Evolutionary conservation across 2,329 filamentous ascomycete genomes (phyloP), one percentile per base, ranked within the genome.

Genomic region (Claviceps citrina): DNA sequence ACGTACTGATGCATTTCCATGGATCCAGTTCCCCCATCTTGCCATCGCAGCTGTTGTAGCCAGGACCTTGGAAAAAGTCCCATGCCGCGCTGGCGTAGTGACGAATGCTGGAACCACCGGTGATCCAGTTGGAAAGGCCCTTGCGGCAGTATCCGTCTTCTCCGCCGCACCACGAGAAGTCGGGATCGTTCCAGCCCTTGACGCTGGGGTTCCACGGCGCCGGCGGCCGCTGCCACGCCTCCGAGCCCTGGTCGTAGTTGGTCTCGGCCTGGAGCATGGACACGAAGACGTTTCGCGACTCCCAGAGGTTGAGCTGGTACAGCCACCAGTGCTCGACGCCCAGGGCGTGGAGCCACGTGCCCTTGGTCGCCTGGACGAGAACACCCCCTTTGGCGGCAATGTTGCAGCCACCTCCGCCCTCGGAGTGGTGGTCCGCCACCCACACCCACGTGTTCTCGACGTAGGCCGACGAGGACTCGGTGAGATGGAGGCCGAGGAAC

Each of bases 321-420:
- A 76, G 54, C 52, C 66, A 66, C 55, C 66, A 67, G 52, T 77
- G 72, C 57, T 77, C 73, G 31, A 61, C 67, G 2, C 71, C 67
- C 34, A 54, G 24, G 3, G 47, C 52, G 31, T 52, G 48, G 20
- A 76, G 55, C 71, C 71, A 76, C n/a, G 64, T 68, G 2, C 66
- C 65, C 6, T 58, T 56, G 15, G 59, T 62, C 8, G 61, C 62
- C 46, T 71, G 64, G 31, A 68, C 54, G 3, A 70, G 55, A 1
- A 64, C 50, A 24, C 68, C 67, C 10, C 70, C 64, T 31, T 67
- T 72, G 30, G 55, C 63, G 3, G 65, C 66, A 41, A 68, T 69
- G 47, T 53, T 63, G 34, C 53, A 55, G 1, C 61, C 61, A 9
- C 65, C 66, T 33, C 65, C 59, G 43, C 66, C 64, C 44, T 67